Evolutionary conservation across 805 yeast genomes (phyloP), one percentile per base, ranked within the genome.

Genomic region (Starmerella riodocensis): DNA sequence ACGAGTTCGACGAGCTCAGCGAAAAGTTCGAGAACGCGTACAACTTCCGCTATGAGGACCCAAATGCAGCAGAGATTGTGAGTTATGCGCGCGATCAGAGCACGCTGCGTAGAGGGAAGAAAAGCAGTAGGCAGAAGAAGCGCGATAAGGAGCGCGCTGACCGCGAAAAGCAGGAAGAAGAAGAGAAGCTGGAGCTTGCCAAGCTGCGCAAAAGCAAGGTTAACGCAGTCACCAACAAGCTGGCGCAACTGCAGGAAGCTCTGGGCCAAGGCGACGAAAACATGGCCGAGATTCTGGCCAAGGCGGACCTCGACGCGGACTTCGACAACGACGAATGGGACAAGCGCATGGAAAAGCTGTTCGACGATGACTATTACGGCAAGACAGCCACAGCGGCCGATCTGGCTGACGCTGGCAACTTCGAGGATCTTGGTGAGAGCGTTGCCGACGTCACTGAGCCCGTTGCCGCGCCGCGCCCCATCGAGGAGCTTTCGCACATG

Each of bases 311-410:
- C 45, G 80, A 81, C 30, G 93, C 80, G 36, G 97, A 91, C 54
- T 91, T 83, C 57, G 84, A 82, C 49, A 84, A 79, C 53, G 71
- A 77, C 21, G 93, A 83, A 45, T 91, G 97, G 97, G 97, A 91
- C 58, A 63, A 60, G 41, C 75, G 82, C 46, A 76, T 91, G 77
- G 73, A 78, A 34, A 79, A 80, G 54, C 73, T 88, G 24, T 91
- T 91, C 57, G 73, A 84, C 54, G 94, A 86, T 35, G 83, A 77
- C 41, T 86, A 71, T 55, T 85, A 86, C 51, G 66, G 65, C n/a
- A 74, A 67, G 29, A n/a, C n/a, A n/a, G n/a, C n/a, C n/a, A n/a
- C n/a, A n/a, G n/a, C n/a, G n/a, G 48, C 46, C 18, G 57, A 49
- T 28, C 28, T 12, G n/a, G 32, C 23, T 22, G 32, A 14, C 17